phyloP scores from a whole-genome alignment of 768 basidiomycete species.

The Suillus subalutaceus region DNA sequence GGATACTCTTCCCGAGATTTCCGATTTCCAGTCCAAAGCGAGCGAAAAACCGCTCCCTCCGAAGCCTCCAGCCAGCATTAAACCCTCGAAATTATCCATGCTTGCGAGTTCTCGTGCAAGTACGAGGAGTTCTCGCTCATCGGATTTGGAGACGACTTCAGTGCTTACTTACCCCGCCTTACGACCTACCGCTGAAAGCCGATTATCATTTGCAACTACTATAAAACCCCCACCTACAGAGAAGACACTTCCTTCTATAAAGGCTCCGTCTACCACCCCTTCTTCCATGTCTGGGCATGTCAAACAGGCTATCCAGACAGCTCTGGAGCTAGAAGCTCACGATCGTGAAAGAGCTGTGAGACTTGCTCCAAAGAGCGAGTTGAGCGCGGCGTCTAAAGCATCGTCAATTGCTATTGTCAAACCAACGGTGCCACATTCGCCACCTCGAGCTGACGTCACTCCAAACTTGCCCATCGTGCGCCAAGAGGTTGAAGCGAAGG shows the following conservation, averaged over 20 bases:
- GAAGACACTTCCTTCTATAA: constrained; percentile 29
- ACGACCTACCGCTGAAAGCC: constrained; percentile 67
- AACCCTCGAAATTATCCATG: constrained; percentile 69
- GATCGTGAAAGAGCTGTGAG: constrained; percentile 35
- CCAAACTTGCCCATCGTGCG: constrained; percentile 15
- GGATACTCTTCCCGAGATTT: constrained; percentile 58
- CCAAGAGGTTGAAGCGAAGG: constrained; percentile 21
- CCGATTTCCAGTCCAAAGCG: constrained; percentile 54
- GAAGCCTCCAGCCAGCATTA: constrained; percentile 29
- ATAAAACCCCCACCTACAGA: constrained; percentile 16
- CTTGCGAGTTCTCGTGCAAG: constrained; percentile 69
- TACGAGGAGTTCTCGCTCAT: constrained; percentile 56
- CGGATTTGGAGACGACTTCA: constrained; percentile 56
- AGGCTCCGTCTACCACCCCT: constrained; percentile 32
- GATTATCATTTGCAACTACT: constrained; percentile 33
- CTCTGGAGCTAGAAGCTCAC: constrained; percentile 60
- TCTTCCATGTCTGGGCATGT: constrained; percentile 65
- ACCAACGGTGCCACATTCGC: constrained; percentile 22
- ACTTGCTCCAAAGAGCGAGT: constrained; percentile 13
- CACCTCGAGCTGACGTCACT: constrained; percentile 25
- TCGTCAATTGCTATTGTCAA: constrained; percentile 27
- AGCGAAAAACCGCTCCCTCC: constrained; percentile 32
- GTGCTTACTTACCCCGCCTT: constrained; percentile 74
- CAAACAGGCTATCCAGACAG: constrained; percentile 67
- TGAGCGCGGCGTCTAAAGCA: constrained; percentile 20